Conservation (phyloP, 305 asterid species). For the Fraxinus xanthoxyloides region DNA sequence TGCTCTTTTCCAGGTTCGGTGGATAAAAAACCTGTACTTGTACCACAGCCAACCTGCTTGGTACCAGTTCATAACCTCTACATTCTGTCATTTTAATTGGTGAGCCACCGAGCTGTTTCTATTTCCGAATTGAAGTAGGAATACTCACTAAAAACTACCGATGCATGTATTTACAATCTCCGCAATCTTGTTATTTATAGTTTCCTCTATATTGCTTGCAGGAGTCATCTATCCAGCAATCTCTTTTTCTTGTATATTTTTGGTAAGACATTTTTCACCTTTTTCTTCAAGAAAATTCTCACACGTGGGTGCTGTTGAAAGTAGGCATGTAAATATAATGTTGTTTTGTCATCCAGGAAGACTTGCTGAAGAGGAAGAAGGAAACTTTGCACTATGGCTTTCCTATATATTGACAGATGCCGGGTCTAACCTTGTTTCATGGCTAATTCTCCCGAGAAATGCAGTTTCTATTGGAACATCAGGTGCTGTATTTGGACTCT, state of each 20-base stretch:
- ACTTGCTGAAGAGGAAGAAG: slow-evolving; percentile 98
- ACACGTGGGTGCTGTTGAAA: slow-evolving; percentile 1
- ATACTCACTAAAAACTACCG: neutral
- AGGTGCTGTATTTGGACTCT: slow-evolving; percentile 93
- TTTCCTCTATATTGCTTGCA: slow-evolving; percentile 32
- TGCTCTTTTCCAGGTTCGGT: slow-evolving; percentile 51
- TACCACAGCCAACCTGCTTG: slow-evolving; percentile 83
- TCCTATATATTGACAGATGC: slow-evolving; percentile 87
- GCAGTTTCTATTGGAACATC: slow-evolving; percentile 94
- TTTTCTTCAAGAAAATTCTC: neutral
- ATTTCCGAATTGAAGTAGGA: slow-evolving; percentile 7
- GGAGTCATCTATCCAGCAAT: slow-evolving; percentile 93
- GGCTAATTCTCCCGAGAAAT: slow-evolving; percentile 90
- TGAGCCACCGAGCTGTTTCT: slow-evolving; percentile 26
- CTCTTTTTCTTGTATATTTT: slow-evolving; percentile 93
- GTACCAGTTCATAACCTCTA: slow-evolving; percentile 93
- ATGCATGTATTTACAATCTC: neutral
- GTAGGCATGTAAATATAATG: slow-evolving; percentile 2
- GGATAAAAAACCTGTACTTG: slow-evolving; percentile 66
- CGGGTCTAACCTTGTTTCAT: slow-evolving; percentile 91
- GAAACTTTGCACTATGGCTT: slow-evolving; percentile 86
- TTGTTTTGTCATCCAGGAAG: slow-evolving; percentile 49
- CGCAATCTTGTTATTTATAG: neutral
- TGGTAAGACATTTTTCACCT: slow-evolving; percentile 46
- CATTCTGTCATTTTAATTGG: slow-evolving; percentile 89